Evolutionary conservation across 441 rosid genomes (phyloP).

Genomic region (Gossypium gossypioides): DNA sequence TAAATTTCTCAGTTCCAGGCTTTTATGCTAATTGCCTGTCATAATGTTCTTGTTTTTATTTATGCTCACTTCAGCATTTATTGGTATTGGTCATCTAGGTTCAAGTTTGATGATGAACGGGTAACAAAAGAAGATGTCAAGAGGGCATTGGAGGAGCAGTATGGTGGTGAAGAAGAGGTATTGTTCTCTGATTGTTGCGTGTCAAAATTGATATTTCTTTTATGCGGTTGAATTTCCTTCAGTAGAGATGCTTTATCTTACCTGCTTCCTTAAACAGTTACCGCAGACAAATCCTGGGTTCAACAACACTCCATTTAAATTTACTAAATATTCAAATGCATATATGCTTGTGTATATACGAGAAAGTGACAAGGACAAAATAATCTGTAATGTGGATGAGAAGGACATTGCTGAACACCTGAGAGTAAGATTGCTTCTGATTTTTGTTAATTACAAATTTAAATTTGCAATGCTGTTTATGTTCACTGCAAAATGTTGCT

Average conservation of each 20-base stretch:
- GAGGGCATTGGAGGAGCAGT: conserved; percentile 64
- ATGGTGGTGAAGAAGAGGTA: conserved; percentile 73
- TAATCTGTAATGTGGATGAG: conserved; percentile 61
- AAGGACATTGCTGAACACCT: conserved; percentile 66
- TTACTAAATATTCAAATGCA: conserved; percentile 63
- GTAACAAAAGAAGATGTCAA: conserved; percentile 58
- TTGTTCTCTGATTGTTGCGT: conserved; percentile 7
- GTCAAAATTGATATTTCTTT: neutral
- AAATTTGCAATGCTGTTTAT: neutral
- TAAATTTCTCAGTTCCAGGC: neutral
- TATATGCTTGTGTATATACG: conserved; percentile 76
- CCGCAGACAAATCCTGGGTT: conserved; percentile 63
- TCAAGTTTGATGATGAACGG: conserved; percentile 57
- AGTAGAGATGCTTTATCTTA: conserved; percentile 3
- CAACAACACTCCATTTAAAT: conserved; percentile 56
- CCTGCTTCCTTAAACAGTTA: conserved; percentile 30
- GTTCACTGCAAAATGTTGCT: neutral
- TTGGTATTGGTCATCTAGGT: conserved; percentile 28
- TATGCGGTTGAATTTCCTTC: neutral
- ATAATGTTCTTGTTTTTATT: neutral
- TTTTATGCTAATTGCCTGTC: neutral
- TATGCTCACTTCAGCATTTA: neutral
- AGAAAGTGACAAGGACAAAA: conserved; percentile 65
- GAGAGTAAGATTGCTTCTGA: conserved; percentile 35
- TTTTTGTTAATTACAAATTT: neutral